Evolutionary conservation across 2,329 filamentous ascomycete genomes (phyloP), one percentile per base, ranked within the genome.

Genomic region (Pseudopithomyces chartarum): DNA sequence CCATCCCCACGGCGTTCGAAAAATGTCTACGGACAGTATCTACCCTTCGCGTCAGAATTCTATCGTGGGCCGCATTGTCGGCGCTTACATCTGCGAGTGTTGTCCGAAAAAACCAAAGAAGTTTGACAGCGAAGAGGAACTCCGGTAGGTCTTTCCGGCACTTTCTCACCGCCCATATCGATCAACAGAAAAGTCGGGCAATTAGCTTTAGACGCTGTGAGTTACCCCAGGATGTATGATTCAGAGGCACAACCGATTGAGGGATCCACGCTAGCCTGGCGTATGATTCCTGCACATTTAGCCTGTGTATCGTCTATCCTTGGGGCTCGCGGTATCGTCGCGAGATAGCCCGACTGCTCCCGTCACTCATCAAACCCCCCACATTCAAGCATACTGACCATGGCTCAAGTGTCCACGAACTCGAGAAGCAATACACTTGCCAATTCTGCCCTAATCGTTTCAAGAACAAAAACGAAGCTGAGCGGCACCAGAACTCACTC

Each of bases 391-490:
- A 48, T 61, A 40, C 59, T 57, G 55, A 58, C 60, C 56, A 64
- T 71, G 63, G 68, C 59, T 56, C 53, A 32, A 97, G 94, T 62
- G 81, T 88, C 43, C 94, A 98, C 74, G 91, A 95, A 76, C 88
- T 91, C 71, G 95, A 98, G 77, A 98, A 98, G 77, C 94, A 98
- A 77, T 98, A 97, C 75, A 91, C 91, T 60, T 98, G 94, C 76
- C 85, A 87, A 26, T 98, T 91, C 74, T 98, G 94, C 75, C 90
- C 90, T 40, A 97, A 97, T 73, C 88, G 94, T 11, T 98, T 98
- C 82, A 98, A 98, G 79, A 98, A 98, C 80, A 98, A 98, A 79
- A 98, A 98, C 69, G 95, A 98, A 79, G 93, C 93, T 2, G 94
- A 98, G 76, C 87, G 95, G 32, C 94, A 98, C 73, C 93, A 97